Evolutionary conservation across 768 basidiomycete species (phyloP), one percentile per base, ranked within the genome.

Genomic region (Myochromella boudieri): DNA sequence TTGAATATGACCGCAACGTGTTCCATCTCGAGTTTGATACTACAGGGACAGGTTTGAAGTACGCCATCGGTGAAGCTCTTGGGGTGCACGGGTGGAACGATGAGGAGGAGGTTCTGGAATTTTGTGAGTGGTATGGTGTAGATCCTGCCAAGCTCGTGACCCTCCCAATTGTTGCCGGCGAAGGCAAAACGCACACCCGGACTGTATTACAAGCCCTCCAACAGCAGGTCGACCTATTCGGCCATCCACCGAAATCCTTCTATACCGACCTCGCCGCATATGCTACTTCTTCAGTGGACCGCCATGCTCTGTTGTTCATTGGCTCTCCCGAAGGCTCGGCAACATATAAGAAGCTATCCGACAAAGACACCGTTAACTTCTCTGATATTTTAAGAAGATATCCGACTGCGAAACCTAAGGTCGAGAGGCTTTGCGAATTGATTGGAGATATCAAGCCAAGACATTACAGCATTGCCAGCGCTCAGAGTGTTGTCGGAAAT

Each of bases 11-110:
- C 67, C 91, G 97, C 56, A 98, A 99, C 68, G 94, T 99, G 25
- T 98, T 98, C 77, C 97, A 99, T 70, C 78, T 99, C 56, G 97
- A 97, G 71, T 95, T 99, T 62, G 84, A 94, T 63, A 92, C 91
- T 2, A 72, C 80, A 21, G 90, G 91, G 25, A 99, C 97, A 18
- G 94, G 94, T 7, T 77, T 99, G 52, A 92, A 87, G 68, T 99
- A 99, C 66, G 84, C 82, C 27, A 92, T 98, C 46, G 97, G 97
- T 46, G 97, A 98, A 68, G 97, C 97, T 10, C 83, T 99, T 31
- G 97, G 95, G 34, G 76, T 98, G 33, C 94, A 99, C 63, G 97
- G 97, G 6, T 97, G 95, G 94, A 98, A 99, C 65, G 94, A 98
- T 61, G 80, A 80, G 32, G 68, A 77, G 42, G 95, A 99, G 52